Percentiles rank a stretch among this genome's conserved stretches.
phyloP scores from a whole-genome alignment of 495 filamentous ascomycete species.

The Xylaria sp. region DNA sequence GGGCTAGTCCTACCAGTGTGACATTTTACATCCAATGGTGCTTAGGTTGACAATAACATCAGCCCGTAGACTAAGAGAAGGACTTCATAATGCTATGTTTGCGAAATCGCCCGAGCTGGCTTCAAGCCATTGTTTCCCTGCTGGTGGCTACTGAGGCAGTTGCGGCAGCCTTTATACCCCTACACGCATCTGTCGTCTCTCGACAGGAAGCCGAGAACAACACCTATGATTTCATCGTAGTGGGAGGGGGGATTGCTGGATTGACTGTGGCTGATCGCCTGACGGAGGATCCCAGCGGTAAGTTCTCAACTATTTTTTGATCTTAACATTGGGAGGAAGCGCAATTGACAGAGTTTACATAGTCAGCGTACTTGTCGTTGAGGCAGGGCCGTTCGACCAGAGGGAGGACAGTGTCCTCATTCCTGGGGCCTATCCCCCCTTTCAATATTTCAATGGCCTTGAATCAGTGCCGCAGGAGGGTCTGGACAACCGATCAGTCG shows the following conservation, averaged over 20 bases:
- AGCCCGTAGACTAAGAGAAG: background rate
- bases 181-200: conserved; percentile 39
- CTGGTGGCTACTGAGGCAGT: background rate
- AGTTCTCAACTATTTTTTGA: conserved; percentile 30
- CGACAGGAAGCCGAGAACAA: conserved; percentile 15
- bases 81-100: background rate
- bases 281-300: conserved; percentile 53
- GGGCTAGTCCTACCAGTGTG: background rate
- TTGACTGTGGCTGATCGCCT: conserved; percentile 57
- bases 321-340: conserved; percentile 36
- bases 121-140: background rate
- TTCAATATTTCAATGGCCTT: conserved; percentile 40
- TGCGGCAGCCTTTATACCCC: conserved; percentile 20
- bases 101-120: background rate
- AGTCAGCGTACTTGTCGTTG: conserved; percentile 49
- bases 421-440: conserved; percentile 34
- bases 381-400: conserved; percentile 48
- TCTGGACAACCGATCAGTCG: conserved; percentile 36
- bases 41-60: conserved; percentile 2
- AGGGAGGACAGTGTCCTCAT: conserved; percentile 39
- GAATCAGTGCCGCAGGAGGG: conserved; percentile 33
- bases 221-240: conserved; percentile 57
- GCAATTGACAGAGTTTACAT: conserved; percentile 35
- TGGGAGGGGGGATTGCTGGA: conserved; percentile 56
- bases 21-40: background rate